These are phyloP conservation scores for Paralagenidium karlingii DNA, from an alignment of 352 stramenopile genomes.

Conservation along the genomic window DNA sequence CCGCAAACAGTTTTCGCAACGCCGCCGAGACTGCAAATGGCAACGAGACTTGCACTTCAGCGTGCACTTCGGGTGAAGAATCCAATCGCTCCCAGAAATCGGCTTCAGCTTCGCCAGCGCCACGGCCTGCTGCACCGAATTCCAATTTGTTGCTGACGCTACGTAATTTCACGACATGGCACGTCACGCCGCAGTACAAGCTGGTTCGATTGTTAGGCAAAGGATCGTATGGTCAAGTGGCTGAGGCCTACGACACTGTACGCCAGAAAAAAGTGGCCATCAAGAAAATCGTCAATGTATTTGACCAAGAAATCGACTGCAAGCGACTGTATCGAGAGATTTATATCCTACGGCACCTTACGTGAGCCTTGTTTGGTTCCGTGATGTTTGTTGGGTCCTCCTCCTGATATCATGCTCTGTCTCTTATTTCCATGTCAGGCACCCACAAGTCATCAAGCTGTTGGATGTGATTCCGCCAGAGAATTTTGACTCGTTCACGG, in stretches of 20 bases:
- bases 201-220: conserved; percentile 1
- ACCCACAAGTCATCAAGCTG: conserved; percentile 10
- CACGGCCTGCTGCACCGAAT: conserved; percentile 58
- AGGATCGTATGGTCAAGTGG: conserved; percentile 5
- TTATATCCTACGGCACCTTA: conserved; percentile 10
- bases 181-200: neutral
- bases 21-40: conserved; percentile 9
- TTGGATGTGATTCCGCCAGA: conserved; percentile 8
- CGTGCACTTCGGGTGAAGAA: too few species aligned
- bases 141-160: too few species aligned
- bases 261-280: conserved; percentile 10
- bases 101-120: conserved; percentile 26
- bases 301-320: conserved; percentile 13
- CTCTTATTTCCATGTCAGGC: conserved; percentile 2
- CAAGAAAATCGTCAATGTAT: conserved; percentile 14
- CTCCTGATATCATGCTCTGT: neutral
- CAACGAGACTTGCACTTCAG: conserved; percentile 20
- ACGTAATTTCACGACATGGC: conserved; percentile 38
- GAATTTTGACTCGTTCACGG: conserved; percentile 15
- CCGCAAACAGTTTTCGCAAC: too few species aligned
- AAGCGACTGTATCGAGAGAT: conserved; percentile 13
- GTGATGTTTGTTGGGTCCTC: neutral
- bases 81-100: too few species aligned
- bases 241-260: conserved; percentile 8
- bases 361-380: conserved; percentile 1